Conservation (phyloP, 2,329 filamentous ascomycete genomes). For the Chaetomium sp. region DNA sequence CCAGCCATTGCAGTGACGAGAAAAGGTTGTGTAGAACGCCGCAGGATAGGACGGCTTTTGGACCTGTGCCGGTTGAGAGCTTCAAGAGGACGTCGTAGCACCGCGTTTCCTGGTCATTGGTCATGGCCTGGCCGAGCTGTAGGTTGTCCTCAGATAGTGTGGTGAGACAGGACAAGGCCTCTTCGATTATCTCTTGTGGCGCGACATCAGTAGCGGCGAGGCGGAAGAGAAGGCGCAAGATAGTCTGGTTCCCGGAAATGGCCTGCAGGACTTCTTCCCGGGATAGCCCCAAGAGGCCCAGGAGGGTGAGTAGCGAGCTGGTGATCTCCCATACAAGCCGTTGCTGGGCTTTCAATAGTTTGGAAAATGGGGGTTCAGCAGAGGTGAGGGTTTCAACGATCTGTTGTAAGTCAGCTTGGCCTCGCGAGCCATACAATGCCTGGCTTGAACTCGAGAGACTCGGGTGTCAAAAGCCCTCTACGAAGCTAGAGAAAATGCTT, state of each 20-base stretch:
- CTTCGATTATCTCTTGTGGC: conserved; percentile 38
- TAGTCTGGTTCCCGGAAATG: conserved; percentile 42
- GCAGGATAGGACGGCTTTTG: conserved; percentile 50
- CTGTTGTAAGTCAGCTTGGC: conserved; percentile 25
- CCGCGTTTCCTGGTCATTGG: conserved; percentile 39
- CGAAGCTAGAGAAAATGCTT: conserved; percentile 23
- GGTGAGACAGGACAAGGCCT: conserved; percentile 49
- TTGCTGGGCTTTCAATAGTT: conserved; percentile 48
- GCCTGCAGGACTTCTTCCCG: conserved; percentile 54
- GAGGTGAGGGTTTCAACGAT: conserved; percentile 37
- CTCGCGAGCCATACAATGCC: background rate
- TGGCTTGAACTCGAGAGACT: no score
- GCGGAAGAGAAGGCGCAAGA: conserved; percentile 49
- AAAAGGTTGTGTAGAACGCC: conserved; percentile 59
- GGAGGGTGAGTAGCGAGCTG: conserved; percentile 46
- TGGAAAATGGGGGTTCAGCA: conserved; percentile 38
- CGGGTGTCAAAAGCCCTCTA: background rate
- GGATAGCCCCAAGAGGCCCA: conserved; percentile 50
- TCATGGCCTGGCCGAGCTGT: conserved; percentile 45
- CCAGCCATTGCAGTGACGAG: conserved; percentile 45
- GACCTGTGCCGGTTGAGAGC: conserved; percentile 38
- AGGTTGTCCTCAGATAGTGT: conserved; percentile 55
- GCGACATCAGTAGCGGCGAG: conserved; percentile 38
- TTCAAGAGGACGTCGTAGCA: conserved; percentile 45
- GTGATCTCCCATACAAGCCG: conserved; percentile 47